These are phyloP conservation scores for Metarhizium sp. DNA, from an alignment of 2,329 filamentous ascomycete species.

Conservation along the genomic window DNA sequence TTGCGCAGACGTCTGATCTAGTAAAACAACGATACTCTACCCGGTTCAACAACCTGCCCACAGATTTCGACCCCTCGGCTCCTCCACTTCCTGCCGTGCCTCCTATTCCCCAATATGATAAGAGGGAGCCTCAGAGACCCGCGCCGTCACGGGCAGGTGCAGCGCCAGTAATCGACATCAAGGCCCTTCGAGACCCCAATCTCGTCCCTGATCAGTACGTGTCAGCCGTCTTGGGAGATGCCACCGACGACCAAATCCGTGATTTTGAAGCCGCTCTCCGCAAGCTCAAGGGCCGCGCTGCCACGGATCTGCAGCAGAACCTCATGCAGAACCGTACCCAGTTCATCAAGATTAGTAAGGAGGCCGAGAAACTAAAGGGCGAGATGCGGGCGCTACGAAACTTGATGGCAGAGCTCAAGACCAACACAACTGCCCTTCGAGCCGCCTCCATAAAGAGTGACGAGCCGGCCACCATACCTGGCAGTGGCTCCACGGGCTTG, in stretches of 20 bases:
- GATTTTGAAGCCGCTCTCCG: slow-evolving; percentile 70
- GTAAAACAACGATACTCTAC: slow-evolving; percentile 94
- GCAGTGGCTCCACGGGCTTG: slow-evolving; percentile 42
- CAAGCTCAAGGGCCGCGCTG: slow-evolving; percentile 68
- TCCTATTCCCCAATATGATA: slow-evolving; percentile 48
- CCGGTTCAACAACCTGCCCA: slow-evolving; percentile 70
- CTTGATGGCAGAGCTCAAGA: slow-evolving; percentile 86
- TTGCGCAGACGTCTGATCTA: slow-evolving; percentile 58
- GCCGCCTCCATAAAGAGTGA: slow-evolving; percentile 45
- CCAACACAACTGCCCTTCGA: slow-evolving; percentile 59
- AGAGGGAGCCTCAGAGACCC: slow-evolving; percentile 38
- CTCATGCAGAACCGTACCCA: slow-evolving; percentile 95
- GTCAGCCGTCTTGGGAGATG: slow-evolving; percentile 65
- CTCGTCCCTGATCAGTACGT: slow-evolving; percentile 74
- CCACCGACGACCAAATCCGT: slow-evolving; percentile 77
- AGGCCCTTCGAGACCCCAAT: slow-evolving; percentile 69
- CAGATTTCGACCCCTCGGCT: slow-evolving; percentile 59
- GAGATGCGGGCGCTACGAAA: slow-evolving; percentile 89
- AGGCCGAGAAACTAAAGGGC: slow-evolving; percentile 92
- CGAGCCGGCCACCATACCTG: slow-evolving; percentile 37
- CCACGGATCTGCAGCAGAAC: slow-evolving; percentile 82
- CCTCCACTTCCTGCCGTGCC: slow-evolving; percentile 64
- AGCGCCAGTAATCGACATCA: slow-evolving; percentile 62
- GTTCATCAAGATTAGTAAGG: slow-evolving; percentile 98
- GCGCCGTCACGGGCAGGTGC: slow-evolving; percentile 44